Percentiles rank a stretch among this genome's conserved stretches.
These are phyloP conservation scores for Fusarium pseudograminearum DNA, from an alignment of 2,329 filamentous ascomycete genomes.

Conservation along the genomic window DNA sequence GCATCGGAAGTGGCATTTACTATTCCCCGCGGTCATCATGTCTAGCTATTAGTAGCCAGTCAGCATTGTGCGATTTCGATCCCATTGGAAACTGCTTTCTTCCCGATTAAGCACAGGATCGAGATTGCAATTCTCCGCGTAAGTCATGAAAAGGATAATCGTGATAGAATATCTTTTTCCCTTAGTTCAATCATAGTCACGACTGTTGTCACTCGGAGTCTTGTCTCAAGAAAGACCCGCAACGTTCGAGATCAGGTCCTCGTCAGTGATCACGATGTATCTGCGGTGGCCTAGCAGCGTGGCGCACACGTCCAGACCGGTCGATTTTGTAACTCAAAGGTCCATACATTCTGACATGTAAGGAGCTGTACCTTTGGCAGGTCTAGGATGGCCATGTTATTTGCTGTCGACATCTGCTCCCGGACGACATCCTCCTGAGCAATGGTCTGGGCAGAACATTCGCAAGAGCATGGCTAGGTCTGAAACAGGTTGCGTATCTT, in stretches of 20 bases:
- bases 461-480: neutral
- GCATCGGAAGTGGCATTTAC: neutral
- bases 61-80: neutral
- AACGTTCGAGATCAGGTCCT: slow-evolving; percentile 36
- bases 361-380: neutral
- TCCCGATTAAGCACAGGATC: neutral
- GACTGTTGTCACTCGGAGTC: slow-evolving; percentile 1
- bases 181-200: neutral
- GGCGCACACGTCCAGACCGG: slow-evolving; percentile 40
- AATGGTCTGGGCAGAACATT: neutral
- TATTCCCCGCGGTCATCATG: neutral
- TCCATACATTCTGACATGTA: neutral
- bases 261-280: neutral
- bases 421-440: slow-evolving; percentile 15
- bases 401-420: slow-evolving; percentile 17
- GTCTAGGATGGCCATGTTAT: neutral
- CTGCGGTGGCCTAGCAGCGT: slow-evolving; percentile 37
- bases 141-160: neutral
- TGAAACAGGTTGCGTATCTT: neutral
- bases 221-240: slow-evolving; percentile 11
- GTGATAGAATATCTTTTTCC: neutral
- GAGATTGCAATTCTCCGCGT: neutral
- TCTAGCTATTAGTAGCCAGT: neutral
- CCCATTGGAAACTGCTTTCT: neutral
- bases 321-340: slow-evolving; percentile 22